Conservation (phyloP, 2,329 filamentous ascomycete genomes). For the Graphilbum fragrans region DNA sequence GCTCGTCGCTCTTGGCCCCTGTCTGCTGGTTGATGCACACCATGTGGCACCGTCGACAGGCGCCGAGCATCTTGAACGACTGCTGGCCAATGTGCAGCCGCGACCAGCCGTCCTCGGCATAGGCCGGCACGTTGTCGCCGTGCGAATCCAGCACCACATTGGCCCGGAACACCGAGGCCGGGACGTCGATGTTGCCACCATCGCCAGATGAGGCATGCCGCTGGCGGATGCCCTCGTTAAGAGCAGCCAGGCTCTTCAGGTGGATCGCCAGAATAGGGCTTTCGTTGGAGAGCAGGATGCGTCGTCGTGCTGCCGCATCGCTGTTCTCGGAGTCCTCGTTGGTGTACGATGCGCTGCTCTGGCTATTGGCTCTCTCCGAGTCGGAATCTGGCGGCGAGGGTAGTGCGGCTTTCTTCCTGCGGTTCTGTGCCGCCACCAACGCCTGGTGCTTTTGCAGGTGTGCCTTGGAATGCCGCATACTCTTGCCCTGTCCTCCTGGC, state of each 20-base stretch:
- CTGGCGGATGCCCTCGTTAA: conserved; percentile 61
- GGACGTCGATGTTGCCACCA: conserved; percentile 25
- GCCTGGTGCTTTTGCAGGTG: conserved; percentile 50
- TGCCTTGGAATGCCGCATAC: conserved; percentile 58
- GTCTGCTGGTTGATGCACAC: conserved; percentile 85
- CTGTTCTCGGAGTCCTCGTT: neutral
- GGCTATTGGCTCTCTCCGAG: conserved; percentile 22
- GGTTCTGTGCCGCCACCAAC: conserved; percentile 4
- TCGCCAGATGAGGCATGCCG: conserved; percentile 22
- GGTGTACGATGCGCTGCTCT: neutral
- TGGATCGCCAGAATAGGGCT: conserved; percentile 84
- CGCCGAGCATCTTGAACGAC: conserved; percentile 61
- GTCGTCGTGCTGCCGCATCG: conserved; percentile 19
- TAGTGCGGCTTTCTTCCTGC: conserved; percentile 20
- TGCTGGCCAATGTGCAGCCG: conserved; percentile 52
- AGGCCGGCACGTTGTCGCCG: conserved; percentile 30
- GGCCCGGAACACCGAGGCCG: conserved; percentile 69
- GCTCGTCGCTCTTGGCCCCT: conserved; percentile 66
- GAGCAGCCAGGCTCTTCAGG: conserved; percentile 60
- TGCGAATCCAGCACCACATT: conserved; percentile 65
- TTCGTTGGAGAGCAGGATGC: conserved; percentile 81
- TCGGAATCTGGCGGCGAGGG: conserved; percentile 48
- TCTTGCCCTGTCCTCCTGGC: conserved; percentile 44
- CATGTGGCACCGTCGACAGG: conserved; percentile 89
- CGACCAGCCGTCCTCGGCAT: conserved; percentile 71